These are phyloP conservation scores for Geopyxis carbonaria DNA, from an alignment of 495 filamentous ascomycete genomes.

Conservation along the genomic window DNA sequence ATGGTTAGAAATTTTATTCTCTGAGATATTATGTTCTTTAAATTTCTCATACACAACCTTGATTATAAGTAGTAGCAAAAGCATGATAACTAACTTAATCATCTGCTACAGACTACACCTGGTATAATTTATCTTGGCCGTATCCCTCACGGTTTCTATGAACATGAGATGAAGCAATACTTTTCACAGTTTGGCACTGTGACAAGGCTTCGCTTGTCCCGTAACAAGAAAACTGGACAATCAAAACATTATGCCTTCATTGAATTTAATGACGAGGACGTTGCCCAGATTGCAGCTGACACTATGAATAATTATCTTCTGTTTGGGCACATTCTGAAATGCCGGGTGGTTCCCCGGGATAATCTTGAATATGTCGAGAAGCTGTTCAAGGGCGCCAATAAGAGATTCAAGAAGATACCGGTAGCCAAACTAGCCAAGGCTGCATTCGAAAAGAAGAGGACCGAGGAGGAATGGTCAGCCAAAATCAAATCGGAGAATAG, in stretches of 20 bases:
- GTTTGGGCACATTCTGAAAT: conserved; percentile 80
- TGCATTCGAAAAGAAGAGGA: conserved; percentile 48
- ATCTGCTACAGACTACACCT: conserved; percentile 30
- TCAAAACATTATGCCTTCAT: conserved; percentile 89
- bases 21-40: conserved; percentile 4
- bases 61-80: not conserved
- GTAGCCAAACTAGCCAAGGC: conserved; percentile 67
- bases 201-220: conserved; percentile 62
- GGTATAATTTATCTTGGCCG: conserved; percentile 80
- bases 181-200: conserved; percentile 91
- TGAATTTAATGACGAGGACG: conserved; percentile 60
- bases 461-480: conserved; percentile 59
- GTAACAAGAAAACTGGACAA: conserved; percentile 72
- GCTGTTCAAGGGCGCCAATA: conserved; percentile 74
- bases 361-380: conserved; percentile 62
- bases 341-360: conserved; percentile 54
- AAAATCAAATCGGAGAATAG: conserved; percentile 52
- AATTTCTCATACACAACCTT: not conserved
- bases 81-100: conserved; percentile 6
- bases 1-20: conserved; percentile 13
- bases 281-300: conserved; percentile 72
- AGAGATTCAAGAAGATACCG: conserved; percentile 71
- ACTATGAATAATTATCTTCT: conserved; percentile 98
- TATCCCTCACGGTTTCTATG: conserved; percentile 90
- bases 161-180: conserved; percentile 83